Evolutionary conservation across 768 basidiomycete genomes (phyloP), one percentile per base, ranked within the genome.

Genomic region (Boletellus ananas): DNA sequence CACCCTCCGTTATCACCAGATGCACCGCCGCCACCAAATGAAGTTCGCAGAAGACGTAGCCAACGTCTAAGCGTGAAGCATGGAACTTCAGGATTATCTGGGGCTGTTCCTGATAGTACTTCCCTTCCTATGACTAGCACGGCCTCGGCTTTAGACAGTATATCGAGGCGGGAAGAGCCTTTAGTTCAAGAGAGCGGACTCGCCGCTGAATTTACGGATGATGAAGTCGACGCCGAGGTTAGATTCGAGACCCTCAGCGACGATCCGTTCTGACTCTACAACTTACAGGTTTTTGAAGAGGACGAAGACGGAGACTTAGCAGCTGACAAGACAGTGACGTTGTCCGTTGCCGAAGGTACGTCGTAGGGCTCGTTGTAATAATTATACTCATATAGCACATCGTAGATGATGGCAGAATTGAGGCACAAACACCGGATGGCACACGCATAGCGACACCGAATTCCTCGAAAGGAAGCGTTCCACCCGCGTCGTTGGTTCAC

Each of bases 401-500:
- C 20, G 10, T 50, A 88, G 94, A 95, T 68, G 94, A 93, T 8
- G 85, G 87, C n/a, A 90, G 87, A 65, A 79, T 98, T 9, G 92
- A 94, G 63, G 96, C 94, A 2, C 91, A 96, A 65, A 97, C 96
- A 0, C 94, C 96, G 3, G 93, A 97, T 57, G 96, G 96, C 1
- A 98, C 94, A 0, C 82, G 93, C 14, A 84, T 99, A 27, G 83
- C 90, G 3, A 98, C 96, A 4, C 95, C 96, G 1, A 86, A 76
- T 47, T 78, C 80, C 2, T 57, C 66, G 3, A 79, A 74, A 60
- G 76, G 78, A 59, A 74, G 78, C 23, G 69, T 62, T 17, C 63
- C 66, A 12, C 51, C 71, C 66, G 63, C 43, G 71, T 29, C 66
- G 45, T 57, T 66, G 44, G 41, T 63, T 27, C 62, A 65, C 10